A percentile compares a stretch with the other conserved stretches of the same genome.
phyloP scores from a whole-genome alignment of 305 asterid genomes.

The Rubia balearica region DNA sequence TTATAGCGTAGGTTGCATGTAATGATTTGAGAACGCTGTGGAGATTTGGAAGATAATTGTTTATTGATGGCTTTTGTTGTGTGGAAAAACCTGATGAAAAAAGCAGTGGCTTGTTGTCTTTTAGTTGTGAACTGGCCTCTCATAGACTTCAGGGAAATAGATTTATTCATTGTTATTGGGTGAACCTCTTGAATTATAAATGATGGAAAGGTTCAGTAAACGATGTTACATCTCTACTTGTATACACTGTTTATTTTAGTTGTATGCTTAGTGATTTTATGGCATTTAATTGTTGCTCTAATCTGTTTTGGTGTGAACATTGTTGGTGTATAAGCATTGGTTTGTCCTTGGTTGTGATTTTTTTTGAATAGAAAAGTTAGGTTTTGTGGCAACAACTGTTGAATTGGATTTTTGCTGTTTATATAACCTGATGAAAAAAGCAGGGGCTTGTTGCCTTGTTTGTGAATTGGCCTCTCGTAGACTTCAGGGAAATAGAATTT shows the following conservation, averaged over 20 bases:
- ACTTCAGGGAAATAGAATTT: conserved; percentile 40
- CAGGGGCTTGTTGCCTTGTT: conserved; percentile 44
- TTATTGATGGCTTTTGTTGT: background rate
- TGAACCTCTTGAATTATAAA: conserved; percentile 26
- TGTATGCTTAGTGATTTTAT: too few species aligned
- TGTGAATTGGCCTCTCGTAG: conserved; percentile 50
- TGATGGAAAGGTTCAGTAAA: conserved; percentile 43
- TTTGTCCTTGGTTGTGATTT: background rate
- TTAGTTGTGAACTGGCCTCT: conserved; percentile 37
- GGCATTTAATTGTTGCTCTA: too few species aligned
- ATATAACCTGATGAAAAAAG: conserved; percentile 40
- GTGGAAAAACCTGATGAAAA: conserved; percentile 33
- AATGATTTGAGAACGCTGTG: too few species aligned
- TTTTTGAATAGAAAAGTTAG: too few species aligned
- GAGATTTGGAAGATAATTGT: background rate
- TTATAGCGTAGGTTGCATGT: too few species aligned
- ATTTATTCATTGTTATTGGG: conserved; percentile 39
- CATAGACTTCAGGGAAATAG: conserved; percentile 49
- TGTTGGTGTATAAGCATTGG: background rate
- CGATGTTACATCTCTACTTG: conserved; percentile 23
- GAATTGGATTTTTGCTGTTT: background rate
- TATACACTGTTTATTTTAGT: background rate
- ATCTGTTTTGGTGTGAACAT: too few species aligned
- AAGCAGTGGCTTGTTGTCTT: conserved; percentile 51
- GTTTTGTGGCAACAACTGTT: too few species aligned